phyloP scores from a whole-genome alignment of 306 rosid genomes.

The Ammopiptanthus mongolicus region DNA sequence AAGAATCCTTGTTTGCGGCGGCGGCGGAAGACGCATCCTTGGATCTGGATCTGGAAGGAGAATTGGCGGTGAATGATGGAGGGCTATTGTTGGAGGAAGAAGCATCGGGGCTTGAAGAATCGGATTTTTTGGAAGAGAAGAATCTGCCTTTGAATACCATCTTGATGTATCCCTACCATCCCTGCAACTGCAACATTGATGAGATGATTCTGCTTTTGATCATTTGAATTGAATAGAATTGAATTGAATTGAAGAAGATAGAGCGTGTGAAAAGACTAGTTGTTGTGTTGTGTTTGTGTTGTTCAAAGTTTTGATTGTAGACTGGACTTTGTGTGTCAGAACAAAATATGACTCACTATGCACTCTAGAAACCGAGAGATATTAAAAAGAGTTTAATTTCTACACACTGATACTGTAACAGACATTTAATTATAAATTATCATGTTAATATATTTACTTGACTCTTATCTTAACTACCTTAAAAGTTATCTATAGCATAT shows the following conservation, averaged over 20 bases:
- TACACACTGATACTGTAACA: too few species aligned
- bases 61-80: constrained; percentile 60
- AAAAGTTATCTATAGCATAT: too few species aligned
- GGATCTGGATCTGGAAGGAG: constrained; percentile 88
- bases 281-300: neutral
- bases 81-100: constrained; percentile 54
- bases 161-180: constrained; percentile 42
- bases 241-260: too few species aligned
- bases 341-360: too few species aligned
- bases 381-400: too few species aligned
- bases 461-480: too few species aligned
- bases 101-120: constrained; percentile 79
- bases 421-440: too few species aligned
- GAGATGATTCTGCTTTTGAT: constrained; percentile 1
- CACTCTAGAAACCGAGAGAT: too few species aligned
- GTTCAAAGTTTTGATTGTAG: constrained; percentile 14
- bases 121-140: constrained; percentile 89
- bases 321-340: neutral
- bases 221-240: neutral
- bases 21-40: too few species aligned
- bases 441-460: too few species aligned
- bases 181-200: constrained; percentile 38
- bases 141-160: constrained; percentile 97
- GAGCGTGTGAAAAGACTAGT: too few species aligned
- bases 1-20: constrained; percentile 21